phyloP scores from a whole-genome alignment of 2,329 filamentous ascomycete species.

The Alternaria solani region DNA sequence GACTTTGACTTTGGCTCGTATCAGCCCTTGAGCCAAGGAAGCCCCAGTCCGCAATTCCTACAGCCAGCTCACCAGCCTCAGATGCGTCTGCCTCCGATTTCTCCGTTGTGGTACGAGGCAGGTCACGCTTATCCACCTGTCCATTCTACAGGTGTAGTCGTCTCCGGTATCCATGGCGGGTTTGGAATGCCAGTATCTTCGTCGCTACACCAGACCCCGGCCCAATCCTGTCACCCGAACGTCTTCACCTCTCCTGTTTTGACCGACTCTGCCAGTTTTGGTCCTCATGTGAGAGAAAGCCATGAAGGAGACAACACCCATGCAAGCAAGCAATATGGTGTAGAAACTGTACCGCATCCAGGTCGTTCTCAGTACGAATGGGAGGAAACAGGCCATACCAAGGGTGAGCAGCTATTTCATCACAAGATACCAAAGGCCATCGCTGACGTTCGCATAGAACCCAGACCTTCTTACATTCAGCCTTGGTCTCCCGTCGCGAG shows the following conservation, averaged over 20 bases:
- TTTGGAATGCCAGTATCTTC: background rate
- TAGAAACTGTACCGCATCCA: background rate
- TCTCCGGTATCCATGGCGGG: background rate
- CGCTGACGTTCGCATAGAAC: background rate
- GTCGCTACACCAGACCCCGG: background rate
- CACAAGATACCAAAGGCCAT: background rate
- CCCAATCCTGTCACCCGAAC: background rate
- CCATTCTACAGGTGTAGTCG: background rate
- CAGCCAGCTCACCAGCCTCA: constrained; percentile 38
- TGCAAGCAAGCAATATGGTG: background rate
- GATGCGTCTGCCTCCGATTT: constrained; percentile 27
- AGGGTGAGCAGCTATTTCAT: background rate
- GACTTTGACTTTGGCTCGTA: constrained; percentile 36
- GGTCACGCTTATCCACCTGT: background rate
- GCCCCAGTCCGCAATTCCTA: constrained; percentile 29
- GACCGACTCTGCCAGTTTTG: background rate
- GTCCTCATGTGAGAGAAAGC: background rate
- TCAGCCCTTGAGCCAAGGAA: constrained; percentile 1
- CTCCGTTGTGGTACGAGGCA: constrained; percentile 20
- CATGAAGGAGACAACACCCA: background rate
- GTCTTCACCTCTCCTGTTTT: background rate
- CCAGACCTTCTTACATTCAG: background rate
- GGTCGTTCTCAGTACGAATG: background rate
- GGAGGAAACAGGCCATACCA: background rate
- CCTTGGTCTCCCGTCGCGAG: background rate